phyloP scores from a whole-genome alignment of 148 eudicot genomes.

The Polygonum aviculare region DNA sequence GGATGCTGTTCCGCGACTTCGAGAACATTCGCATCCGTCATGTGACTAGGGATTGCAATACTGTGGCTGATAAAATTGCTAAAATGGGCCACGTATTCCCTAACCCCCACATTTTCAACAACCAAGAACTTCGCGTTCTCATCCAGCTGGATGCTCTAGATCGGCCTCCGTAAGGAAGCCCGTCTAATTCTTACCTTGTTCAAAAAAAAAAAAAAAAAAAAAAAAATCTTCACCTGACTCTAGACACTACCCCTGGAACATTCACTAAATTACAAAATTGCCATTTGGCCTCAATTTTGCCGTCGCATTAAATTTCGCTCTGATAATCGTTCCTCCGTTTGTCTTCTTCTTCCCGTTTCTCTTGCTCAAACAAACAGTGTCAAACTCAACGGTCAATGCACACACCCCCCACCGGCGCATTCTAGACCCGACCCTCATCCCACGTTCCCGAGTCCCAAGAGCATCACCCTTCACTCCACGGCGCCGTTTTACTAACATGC shows the following conservation, averaged over 20 bases:
- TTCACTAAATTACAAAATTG: neutral
- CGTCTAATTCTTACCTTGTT: too few species aligned
- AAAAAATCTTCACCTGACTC: neutral
- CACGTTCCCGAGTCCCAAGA: neutral
- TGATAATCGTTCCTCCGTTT: neutral
- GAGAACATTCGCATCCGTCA: too few species aligned
- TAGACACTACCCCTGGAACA: neutral
- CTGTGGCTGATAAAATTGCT: too few species aligned
- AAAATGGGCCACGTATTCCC: too few species aligned
- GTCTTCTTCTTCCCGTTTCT: neutral
- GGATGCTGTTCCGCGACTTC: too few species aligned
- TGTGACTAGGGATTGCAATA: too few species aligned
- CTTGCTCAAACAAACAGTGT: neutral
- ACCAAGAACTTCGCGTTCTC: too few species aligned
- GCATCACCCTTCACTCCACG: neutral
- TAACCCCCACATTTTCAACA: too few species aligned
- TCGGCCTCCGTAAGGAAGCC: too few species aligned
- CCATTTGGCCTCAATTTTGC: slow-evolving; percentile 3
- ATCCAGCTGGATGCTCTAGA: too few species aligned
- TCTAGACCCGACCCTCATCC: neutral
- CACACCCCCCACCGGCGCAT: neutral
- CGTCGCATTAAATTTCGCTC: neutral
- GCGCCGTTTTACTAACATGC: slow-evolving; percentile 1
- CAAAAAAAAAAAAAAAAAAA: too few species aligned
- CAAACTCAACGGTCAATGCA: neutral